These are phyloP conservation scores for Secale cereale DNA, from an alignment of 176 grass and related monocot species.

Conservation along the genomic window DNA sequence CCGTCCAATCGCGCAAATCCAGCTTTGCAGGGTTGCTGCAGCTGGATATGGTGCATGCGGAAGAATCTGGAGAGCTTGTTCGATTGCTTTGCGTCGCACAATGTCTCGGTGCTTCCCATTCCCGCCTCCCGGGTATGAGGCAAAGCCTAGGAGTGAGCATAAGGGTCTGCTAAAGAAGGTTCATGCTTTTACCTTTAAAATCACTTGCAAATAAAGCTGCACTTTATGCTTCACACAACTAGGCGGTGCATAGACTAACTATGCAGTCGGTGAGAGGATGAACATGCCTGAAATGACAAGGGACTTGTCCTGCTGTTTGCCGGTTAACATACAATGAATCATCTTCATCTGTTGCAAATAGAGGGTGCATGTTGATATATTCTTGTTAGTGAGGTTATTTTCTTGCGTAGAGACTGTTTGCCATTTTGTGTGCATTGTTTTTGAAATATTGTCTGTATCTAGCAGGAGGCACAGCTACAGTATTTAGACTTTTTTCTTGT, in stretches of 20 bases:
- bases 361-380: background rate
- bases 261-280: background rate
- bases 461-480: background rate
- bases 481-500: background rate
- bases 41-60: constrained; percentile 37
- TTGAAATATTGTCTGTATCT: background rate
- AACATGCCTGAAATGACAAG: background rate
- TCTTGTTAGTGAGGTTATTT: background rate
- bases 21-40: background rate
- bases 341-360: background rate
- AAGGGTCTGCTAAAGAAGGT: constrained; percentile 52
- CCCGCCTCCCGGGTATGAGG: constrained; percentile 43
- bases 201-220: background rate
- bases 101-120: constrained; percentile 61
- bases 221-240: background rate
- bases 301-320: background rate
- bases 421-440: background rate
- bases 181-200: constrained; percentile 10
- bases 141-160: constrained; percentile 21
- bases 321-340: background rate
- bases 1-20: background rate
- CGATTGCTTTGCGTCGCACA: background rate
- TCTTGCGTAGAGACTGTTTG: background rate
- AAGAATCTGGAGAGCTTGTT: background rate
- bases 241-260: background rate